Conservation (phyloP, 495 filamentous ascomycete species). For the Emericellopsis terricola region DNA sequence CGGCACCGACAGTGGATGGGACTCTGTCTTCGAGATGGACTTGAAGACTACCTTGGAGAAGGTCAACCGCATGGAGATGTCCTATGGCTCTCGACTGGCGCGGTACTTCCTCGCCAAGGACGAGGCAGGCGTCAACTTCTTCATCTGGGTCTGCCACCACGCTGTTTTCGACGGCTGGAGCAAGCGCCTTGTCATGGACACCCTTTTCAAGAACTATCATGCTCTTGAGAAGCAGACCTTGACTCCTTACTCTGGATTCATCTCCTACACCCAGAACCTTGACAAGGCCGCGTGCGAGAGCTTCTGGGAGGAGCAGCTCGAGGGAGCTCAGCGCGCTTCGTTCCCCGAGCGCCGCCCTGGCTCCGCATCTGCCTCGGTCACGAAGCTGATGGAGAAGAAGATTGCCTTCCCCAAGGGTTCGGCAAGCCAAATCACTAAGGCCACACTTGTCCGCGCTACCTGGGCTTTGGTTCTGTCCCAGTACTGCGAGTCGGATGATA, state of each 20-base stretch:
- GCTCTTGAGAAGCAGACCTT: not conserved
- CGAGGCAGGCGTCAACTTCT: conserved; percentile 8
- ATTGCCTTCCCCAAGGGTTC: not conserved
- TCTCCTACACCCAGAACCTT: not conserved
- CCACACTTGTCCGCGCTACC: too few relatives aligned
- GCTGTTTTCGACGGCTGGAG: conserved; percentile 1
- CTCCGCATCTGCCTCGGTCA: not conserved
- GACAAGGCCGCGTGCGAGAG: not conserved
- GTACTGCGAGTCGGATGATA: conserved; percentile 18
- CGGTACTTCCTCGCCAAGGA: conserved; percentile 9
- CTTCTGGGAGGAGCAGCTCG: not conserved
- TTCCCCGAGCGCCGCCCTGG: not conserved
- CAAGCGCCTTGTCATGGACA: not conserved
- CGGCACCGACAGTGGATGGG: not conserved
- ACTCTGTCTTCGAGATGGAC: not conserved
- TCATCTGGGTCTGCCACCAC: conserved; percentile 28
- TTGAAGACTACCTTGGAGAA: not conserved
- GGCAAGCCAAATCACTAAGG: conserved; percentile 8
- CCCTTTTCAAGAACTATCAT: conserved; percentile 2
- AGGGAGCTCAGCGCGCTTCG: not conserved
- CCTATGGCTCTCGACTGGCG: conserved; percentile 7
- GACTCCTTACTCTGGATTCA: not conserved
- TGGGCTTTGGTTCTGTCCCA: too few relatives aligned
- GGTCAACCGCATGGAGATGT: not conserved
- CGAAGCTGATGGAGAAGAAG: not conserved